Percentiles rank a stretch among this genome's conserved stretches.
These are phyloP conservation scores for Aureobasidium sp. DNA, from an alignment of 2,329 filamentous ascomycete species.

Conservation along the genomic window DNA sequence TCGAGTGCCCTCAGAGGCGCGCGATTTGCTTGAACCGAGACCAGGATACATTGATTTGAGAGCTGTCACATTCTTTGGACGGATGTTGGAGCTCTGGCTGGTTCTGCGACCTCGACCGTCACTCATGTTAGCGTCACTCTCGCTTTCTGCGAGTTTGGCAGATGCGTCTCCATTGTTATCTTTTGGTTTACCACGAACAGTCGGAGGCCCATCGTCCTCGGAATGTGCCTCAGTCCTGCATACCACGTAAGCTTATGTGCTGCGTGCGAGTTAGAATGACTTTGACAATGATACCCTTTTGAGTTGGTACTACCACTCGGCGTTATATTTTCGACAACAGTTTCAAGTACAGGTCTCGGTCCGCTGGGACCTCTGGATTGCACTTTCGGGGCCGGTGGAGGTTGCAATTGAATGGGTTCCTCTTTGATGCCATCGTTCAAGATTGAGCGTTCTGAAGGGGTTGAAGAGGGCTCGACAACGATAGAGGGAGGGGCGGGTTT, in stretches of 20 bases:
- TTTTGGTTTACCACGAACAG: conserved; percentile 29
- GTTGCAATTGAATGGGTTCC: conserved; percentile 24
- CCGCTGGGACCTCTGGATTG: conserved; percentile 30
- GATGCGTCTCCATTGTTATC: conserved; percentile 42
- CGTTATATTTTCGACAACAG: conserved; percentile 31
- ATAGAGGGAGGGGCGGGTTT: conserved; percentile 37
- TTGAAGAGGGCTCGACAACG: conserved; percentile 33
- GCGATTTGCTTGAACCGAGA: conserved; percentile 56
- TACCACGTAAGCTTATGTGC: conserved; percentile 6
- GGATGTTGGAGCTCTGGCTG: conserved; percentile 6
- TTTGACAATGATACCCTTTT: conserved; percentile 1
- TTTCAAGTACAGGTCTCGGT: conserved; percentile 53
- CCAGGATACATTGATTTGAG: conserved; percentile 63
- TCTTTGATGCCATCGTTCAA: conserved; percentile 23
- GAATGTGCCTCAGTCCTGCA: conserved; percentile 17
- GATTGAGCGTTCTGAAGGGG: conserved; percentile 27
- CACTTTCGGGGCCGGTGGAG: conserved; percentile 31
- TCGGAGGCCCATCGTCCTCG: conserved; percentile 25
- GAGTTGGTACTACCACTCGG: conserved; percentile 6
- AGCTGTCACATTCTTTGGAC: conserved; percentile 38
- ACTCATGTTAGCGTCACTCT: conserved; percentile 54
- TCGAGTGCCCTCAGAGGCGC: conserved; percentile 65
- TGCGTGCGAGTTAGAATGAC: background rate
- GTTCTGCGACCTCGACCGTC: conserved; percentile 27
- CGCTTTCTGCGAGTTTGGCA: conserved; percentile 46